These are phyloP conservation scores for Peterozyma toletana DNA, from an alignment of 805 yeast genomes.

Conservation along the genomic window DNA sequence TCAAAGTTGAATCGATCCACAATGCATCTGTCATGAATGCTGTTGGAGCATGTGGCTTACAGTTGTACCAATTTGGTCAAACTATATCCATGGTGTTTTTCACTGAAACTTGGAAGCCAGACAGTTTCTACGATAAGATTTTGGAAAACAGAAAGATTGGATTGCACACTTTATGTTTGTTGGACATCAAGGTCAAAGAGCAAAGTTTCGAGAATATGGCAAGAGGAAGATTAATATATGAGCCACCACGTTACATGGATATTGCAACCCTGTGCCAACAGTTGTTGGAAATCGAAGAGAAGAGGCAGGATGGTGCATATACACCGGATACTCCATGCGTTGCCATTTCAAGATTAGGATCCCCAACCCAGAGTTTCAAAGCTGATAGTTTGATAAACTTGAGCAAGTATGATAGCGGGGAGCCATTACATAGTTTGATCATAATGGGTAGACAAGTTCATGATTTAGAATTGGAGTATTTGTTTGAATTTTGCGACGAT, in stretches of 20 bases:
- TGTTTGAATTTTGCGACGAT: slow-evolving; percentile 69
- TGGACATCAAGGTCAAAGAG: slow-evolving; percentile 95
- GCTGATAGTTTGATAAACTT: slow-evolving; percentile 80
- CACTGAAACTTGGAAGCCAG: slow-evolving; percentile 95
- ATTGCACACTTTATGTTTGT: slow-evolving; percentile 77
- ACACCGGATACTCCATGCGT: slow-evolving; percentile 87
- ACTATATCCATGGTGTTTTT: slow-evolving; percentile 95
- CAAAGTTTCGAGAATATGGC: slow-evolving; percentile 93
- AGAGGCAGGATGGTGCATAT: slow-evolving; percentile 70
- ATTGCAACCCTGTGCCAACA: slow-evolving; percentile 87
- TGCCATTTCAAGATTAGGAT: slow-evolving; percentile 86
- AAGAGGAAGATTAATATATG: slow-evolving; percentile 84
- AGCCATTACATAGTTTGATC: slow-evolving; percentile 86
- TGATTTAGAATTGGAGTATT: slow-evolving; percentile 82
- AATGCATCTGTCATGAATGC: slow-evolving; percentile 98
- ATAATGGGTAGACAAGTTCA: slow-evolving; percentile 92
- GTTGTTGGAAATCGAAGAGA: slow-evolving; percentile 79
- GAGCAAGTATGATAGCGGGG: slow-evolving; percentile 83
- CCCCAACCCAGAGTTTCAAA: slow-evolving; percentile 74
- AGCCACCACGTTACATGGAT: slow-evolving; percentile 95
- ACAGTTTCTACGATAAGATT: slow-evolving; percentile 84
- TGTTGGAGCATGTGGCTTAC: slow-evolving; percentile 96
- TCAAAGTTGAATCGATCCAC: slow-evolving; percentile 77
- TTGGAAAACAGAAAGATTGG: slow-evolving; percentile 88
- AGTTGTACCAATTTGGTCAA: slow-evolving; percentile 91